phyloP scores from a whole-genome alignment of 371 early-diverging fungal genomes.

The Fennellomyces sp. region DNA sequence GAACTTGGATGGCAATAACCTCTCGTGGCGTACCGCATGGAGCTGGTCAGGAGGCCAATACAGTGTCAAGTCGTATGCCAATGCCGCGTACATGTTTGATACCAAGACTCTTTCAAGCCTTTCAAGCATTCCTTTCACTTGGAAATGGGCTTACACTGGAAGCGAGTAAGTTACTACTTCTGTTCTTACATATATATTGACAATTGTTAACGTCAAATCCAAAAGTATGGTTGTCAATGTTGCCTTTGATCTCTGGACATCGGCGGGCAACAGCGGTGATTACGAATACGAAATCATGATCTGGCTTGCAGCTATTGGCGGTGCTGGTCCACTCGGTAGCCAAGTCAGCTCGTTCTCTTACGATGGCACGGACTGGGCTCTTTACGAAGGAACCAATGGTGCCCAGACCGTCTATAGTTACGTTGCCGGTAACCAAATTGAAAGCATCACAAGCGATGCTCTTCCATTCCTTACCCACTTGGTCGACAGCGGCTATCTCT shows the following conservation, averaged over 20 bases:
- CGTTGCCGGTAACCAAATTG: constrained; percentile 13
- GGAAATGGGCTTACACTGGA: constrained; percentile 19
- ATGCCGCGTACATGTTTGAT: constrained; percentile 8
- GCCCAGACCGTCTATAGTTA: constrained; percentile 20
- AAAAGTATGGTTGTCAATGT: constrained; percentile 20
- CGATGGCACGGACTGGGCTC: constrained; percentile 10
- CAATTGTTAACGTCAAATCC: too few species aligned
- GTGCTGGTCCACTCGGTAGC: constrained; percentile 19
- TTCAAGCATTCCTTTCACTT: constrained; percentile 13
- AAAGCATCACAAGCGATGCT: constrained; percentile 10
- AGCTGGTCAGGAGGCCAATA: constrained; percentile 7
- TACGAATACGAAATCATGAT: constrained; percentile 21
- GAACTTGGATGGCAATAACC: neutral
- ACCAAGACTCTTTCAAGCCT: constrained; percentile 7
- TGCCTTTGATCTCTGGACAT: constrained; percentile 19
- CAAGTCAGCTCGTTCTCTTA: constrained; percentile 6
- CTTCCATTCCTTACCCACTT: constrained; percentile 14
- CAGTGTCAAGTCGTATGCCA: constrained; percentile 17
- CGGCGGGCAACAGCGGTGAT: constrained; percentile 3
- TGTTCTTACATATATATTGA: too few species aligned
- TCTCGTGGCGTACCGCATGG: constrained; percentile 15
- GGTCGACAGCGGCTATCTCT: constrained; percentile 12
- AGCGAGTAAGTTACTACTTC: too few species aligned
- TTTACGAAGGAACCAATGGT: constrained; percentile 21
- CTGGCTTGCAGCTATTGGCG: constrained; percentile 24